Percentiles rank a stretch among this genome's conserved stretches.
phyloP scores from a whole-genome alignment of 192 early-diverging fungal genomes.

The Coemansia sp. region DNA sequence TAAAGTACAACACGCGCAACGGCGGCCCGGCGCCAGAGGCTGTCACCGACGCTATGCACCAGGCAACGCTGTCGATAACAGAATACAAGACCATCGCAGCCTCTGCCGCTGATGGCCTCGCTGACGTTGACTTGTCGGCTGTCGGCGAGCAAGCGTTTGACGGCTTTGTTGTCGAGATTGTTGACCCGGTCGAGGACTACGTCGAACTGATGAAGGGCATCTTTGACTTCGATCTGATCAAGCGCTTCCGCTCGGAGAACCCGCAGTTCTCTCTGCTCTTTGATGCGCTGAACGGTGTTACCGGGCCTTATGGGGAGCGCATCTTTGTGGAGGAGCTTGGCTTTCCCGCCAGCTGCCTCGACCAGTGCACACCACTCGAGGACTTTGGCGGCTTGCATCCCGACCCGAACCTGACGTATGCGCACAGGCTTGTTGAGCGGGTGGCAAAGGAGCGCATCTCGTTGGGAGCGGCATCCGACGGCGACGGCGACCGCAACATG shows the following conservation, averaged over 20 bases:
- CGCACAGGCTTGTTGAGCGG: constrained; percentile 87
- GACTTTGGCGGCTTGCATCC: constrained; percentile 97
- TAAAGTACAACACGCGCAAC: constrained; percentile 97
- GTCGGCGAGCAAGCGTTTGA: constrained; percentile 64
- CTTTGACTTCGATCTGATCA: constrained; percentile 90
- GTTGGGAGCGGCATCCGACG: constrained; percentile 96
- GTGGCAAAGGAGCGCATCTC: constrained; percentile 75
- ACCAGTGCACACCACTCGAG: constrained; percentile 74
- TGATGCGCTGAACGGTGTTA: constrained; percentile 96
- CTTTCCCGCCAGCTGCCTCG: constrained; percentile 72
- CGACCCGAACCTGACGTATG: constrained; percentile 97
- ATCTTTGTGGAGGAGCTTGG: constrained; percentile 91
- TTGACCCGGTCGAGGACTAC: constrained; percentile 90
- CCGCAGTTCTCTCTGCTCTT: constrained; percentile 84
- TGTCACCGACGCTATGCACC: constrained; percentile 93
- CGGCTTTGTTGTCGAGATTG: constrained; percentile 75
- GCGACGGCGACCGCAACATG: constrained; percentile 99
- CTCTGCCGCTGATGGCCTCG: too few relatives aligned
- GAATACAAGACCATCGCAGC: constrained; percentile 63
- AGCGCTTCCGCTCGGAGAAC: constrained; percentile 67
- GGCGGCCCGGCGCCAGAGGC: constrained; percentile 95
- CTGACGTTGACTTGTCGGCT: constrained; percentile 69
- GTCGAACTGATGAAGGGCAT: constrained; percentile 80
- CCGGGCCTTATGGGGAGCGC: constrained; percentile 86
- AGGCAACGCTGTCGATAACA: constrained; percentile 71